Conservation (phyloP, 176 grass and related monocot species). For the Hsuehochloa calcarea region DNA sequence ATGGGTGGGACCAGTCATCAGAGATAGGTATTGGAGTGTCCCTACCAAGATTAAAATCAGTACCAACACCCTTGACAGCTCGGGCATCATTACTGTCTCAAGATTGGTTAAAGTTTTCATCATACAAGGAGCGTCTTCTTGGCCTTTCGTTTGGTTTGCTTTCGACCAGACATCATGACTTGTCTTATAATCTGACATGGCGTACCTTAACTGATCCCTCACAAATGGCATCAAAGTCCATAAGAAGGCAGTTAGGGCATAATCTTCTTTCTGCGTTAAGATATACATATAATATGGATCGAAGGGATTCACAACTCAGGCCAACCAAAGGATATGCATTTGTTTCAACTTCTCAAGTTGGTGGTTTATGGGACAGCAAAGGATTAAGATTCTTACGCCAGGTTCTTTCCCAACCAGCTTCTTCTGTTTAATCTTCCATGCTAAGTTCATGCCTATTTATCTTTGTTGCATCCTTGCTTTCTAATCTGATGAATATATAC, state of each 20-base stretch:
- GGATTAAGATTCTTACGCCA: constrained; percentile 67
- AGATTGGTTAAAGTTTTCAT: constrained; percentile 70
- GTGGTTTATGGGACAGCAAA: constrained; percentile 60
- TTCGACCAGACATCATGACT: constrained; percentile 57
- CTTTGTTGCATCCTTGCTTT: not conserved
- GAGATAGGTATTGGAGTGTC: constrained; percentile 47
- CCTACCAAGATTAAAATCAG: constrained; percentile 61
- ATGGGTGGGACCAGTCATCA: constrained; percentile 56
- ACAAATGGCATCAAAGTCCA: constrained; percentile 54
- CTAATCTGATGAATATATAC: not conserved
- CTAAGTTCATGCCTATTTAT: not conserved
- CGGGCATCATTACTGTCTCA: constrained; percentile 50
- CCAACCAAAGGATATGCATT: constrained; percentile 79
- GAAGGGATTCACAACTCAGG: constrained; percentile 65
- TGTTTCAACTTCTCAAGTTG: constrained; percentile 65
- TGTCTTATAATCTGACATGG: constrained; percentile 69
- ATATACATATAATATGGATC: constrained; percentile 71
- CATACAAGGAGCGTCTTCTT: constrained; percentile 64
- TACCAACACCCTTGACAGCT: constrained; percentile 49
- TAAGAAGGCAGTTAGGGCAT: constrained; percentile 66
- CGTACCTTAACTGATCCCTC: constrained; percentile 60
- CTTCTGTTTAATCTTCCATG: not conserved
- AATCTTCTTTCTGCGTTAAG: constrained; percentile 71
- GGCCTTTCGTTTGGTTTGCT: constrained; percentile 65
- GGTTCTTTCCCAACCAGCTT: constrained; percentile 36